Evolutionary conservation across 2,329 filamentous ascomycete species (phyloP).

Genomic region (Dactylellina drechsleri): DNA sequence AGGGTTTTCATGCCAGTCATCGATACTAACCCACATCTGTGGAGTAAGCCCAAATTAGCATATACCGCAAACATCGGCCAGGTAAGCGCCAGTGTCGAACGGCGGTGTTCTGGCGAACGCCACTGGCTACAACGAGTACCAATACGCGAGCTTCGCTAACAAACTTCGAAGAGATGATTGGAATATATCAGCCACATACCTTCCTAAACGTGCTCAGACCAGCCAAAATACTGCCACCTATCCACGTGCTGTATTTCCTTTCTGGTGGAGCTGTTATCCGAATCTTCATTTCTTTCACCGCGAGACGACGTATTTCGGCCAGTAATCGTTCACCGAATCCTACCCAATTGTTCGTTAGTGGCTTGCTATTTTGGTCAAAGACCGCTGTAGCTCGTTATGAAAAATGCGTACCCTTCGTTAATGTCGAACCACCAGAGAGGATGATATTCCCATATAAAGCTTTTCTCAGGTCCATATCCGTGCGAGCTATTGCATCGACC

Average conservation of each 20-base stretch:
- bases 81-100: too few species aligned
- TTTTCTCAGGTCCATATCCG: slow-evolving; percentile 94
- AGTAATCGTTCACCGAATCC: slow-evolving; percentile 91
- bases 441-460: slow-evolving; percentile 96
- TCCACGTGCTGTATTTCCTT: slow-evolving; percentile 99
- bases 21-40: slow-evolving; percentile 99
- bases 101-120: not conserved
- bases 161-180: not conserved
- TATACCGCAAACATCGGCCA: not conserved
- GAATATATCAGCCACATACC: slow-evolving; percentile 67
- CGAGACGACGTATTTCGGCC: slow-evolving; percentile 89
- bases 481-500: slow-evolving; percentile 92
- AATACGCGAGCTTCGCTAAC: not conserved
- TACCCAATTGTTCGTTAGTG: slow-evolving; percentile 24
- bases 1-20: slow-evolving; percentile 99
- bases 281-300: slow-evolving; percentile 99
- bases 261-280: slow-evolving; percentile 99
- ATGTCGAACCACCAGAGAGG: slow-evolving; percentile 90
- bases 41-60: slow-evolving; percentile 46
- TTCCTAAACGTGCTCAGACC: slow-evolving; percentile 98
- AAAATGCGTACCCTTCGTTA: slow-evolving; percentile 75
- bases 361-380: slow-evolving; percentile 13
- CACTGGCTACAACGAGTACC: not conserved
- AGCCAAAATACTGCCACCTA: slow-evolving; percentile 95
- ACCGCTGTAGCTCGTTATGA: slow-evolving; percentile 3